Evolutionary conservation across 176 grass and related monocot species (phyloP).

Genomic region (Canna indica): DNA sequence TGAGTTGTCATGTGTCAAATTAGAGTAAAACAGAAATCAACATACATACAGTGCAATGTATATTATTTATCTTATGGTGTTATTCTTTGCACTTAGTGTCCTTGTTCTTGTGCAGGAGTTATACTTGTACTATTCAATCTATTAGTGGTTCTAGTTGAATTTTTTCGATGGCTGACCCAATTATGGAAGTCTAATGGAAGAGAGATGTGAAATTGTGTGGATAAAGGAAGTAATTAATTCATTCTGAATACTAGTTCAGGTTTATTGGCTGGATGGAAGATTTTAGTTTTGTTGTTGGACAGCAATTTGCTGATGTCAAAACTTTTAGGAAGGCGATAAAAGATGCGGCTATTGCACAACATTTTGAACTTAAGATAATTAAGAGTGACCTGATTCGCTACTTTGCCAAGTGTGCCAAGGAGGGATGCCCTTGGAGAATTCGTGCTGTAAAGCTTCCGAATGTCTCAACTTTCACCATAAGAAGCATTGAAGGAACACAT

Average conservation of each 20-base stretch:
- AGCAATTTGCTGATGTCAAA: conserved; percentile 27
- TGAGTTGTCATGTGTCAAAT: background rate
- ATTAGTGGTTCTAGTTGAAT: background rate
- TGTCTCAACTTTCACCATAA: conserved; percentile 18
- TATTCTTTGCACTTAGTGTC: background rate
- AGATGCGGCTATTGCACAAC: conserved; percentile 28
- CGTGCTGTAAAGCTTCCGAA: conserved; percentile 23
- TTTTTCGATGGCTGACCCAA: background rate
- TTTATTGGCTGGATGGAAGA: conserved; percentile 15
- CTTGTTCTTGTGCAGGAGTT: background rate
- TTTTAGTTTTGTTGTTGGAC: conserved; percentile 19
- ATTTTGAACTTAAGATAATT: conserved; percentile 29
- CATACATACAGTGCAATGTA: background rate
- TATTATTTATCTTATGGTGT: background rate
- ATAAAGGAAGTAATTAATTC: background rate
- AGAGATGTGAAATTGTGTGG: background rate
- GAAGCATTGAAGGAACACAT: conserved; percentile 30
- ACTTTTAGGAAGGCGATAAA: conserved; percentile 25
- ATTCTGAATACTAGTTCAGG: background rate
- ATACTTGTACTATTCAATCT: background rate
- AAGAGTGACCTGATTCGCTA: conserved; percentile 27
- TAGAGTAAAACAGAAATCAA: background rate
- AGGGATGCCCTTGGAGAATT: conserved; percentile 23
- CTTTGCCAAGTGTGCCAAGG: conserved; percentile 28
- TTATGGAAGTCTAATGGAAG: conserved; percentile 1